Conservation (phyloP, 495 filamentous ascomycete genomes). For the Aspergillus hancockii region DNA sequence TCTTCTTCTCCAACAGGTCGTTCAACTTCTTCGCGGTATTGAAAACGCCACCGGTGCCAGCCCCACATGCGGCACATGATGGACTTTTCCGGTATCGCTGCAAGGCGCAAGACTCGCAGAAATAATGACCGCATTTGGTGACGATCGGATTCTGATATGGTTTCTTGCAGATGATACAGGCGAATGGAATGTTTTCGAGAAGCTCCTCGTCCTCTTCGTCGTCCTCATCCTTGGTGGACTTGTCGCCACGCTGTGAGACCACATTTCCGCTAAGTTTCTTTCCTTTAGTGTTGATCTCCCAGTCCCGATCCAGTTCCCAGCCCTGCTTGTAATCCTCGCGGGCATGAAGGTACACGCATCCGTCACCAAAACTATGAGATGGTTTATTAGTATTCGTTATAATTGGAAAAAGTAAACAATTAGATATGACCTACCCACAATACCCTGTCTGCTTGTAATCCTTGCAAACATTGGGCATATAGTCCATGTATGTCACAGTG, state of each 20-base stretch:
- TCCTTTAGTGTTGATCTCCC: constrained; percentile 81
- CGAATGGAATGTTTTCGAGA: constrained; percentile 89
- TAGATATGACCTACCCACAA: constrained; percentile 14
- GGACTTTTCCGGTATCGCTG: constrained; percentile 80
- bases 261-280: constrained; percentile 65
- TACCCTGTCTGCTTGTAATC: constrained; percentile 86
- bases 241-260: constrained; percentile 57
- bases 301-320: constrained; percentile 93
- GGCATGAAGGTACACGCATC: constrained; percentile 73
- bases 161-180: constrained; percentile 87
- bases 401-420: constrained; percentile 34
- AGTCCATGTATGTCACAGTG: constrained; percentile 87
- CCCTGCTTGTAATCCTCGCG: constrained; percentile 89
- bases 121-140: constrained; percentile 94
- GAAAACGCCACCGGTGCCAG: constrained; percentile 84
- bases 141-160: constrained; percentile 80
- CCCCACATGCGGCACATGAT: constrained; percentile 80
- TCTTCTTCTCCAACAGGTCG: constrained; percentile 81
- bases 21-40: constrained; percentile 83
- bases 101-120: constrained; percentile 87
- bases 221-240: constrained; percentile 45
- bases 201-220: constrained; percentile 73
- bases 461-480: constrained; percentile 92
- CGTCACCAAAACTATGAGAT: constrained; percentile 58
- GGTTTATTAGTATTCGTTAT: too few species aligned